Evolutionary conservation across 345 rosid species (phyloP).

Genomic region (Populus alba): DNA sequence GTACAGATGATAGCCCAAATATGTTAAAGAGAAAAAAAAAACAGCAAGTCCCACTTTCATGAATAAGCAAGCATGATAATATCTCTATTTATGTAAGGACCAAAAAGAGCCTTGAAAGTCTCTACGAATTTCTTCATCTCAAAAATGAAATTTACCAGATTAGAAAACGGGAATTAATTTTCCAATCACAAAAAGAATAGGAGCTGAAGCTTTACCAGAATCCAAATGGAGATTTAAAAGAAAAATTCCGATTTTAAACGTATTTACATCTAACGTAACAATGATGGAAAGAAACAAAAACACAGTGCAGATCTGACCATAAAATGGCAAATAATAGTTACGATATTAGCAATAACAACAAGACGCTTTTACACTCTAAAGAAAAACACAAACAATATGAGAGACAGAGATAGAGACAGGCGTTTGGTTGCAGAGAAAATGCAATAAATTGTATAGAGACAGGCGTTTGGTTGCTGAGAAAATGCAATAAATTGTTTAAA

Average conservation of each 20-base stretch:
- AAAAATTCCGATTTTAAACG: neutral
- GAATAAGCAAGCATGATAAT: neutral
- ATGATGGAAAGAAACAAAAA: neutral
- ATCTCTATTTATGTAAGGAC: neutral
- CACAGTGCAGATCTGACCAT: conserved; percentile 12
- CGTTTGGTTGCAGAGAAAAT: neutral
- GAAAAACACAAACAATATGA: neutral
- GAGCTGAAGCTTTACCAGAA: neutral
- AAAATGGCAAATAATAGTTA: neutral
- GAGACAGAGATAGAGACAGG: neutral
- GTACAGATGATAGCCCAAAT: neutral
- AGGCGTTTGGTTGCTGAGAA: neutral
- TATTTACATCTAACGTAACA: neutral
- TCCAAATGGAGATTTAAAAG: neutral
- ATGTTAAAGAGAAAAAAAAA: neutral
- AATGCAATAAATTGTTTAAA: neutral
- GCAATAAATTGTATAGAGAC: too few relatives aligned
- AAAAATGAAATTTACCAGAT: neutral
- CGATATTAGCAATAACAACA: neutral
- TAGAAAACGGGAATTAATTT: neutral
- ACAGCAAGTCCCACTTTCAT: neutral
- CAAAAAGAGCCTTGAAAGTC: neutral
- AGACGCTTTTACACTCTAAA: neutral
- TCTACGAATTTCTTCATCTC: neutral
- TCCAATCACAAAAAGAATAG: neutral